Evolutionary conservation across 2,329 filamentous ascomycete species (phyloP).

Genomic region (Phialemoniopsis sp.): DNA sequence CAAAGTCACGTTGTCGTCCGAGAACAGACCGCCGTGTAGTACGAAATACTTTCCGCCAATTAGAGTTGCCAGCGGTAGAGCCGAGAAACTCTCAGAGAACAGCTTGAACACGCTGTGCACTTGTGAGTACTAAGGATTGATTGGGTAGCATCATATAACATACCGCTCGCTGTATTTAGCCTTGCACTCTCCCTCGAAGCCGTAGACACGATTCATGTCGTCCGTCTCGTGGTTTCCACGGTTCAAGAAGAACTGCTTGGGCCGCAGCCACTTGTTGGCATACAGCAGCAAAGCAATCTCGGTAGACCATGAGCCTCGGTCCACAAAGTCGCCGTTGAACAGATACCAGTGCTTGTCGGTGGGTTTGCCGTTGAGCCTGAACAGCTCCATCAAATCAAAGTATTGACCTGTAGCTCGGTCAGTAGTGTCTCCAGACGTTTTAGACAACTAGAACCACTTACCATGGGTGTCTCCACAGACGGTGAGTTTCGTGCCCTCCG

Average conservation of each 20-base stretch:
- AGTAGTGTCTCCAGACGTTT: too few relatives aligned
- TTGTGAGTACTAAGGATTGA: conserved; percentile 9
- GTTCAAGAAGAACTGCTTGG: conserved; percentile 88
- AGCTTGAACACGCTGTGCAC: conserved; percentile 75
- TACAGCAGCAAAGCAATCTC: conserved; percentile 93
- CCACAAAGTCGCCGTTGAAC: conserved; percentile 98
- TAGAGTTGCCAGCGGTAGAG: conserved; percentile 84
- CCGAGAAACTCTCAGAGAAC: conserved; percentile 97
- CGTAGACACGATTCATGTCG: conserved; percentile 98
- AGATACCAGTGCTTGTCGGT: conserved; percentile 86
- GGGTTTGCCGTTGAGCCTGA: conserved; percentile 83
- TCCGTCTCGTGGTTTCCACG: conserved; percentile 98
- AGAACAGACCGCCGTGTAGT: conserved; percentile 92
- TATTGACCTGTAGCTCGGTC: conserved; percentile 68
- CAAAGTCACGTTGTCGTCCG: conserved; percentile 85
- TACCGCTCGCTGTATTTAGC: conserved; percentile 90
- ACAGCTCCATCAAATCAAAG: conserved; percentile 95
- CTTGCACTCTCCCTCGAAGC: conserved; percentile 97
- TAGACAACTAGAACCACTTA: conserved; percentile 24
- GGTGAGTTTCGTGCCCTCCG: conserved; percentile 74
- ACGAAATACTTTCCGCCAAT: conserved; percentile 89
- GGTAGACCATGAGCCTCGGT: conserved; percentile 96
- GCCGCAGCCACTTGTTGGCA: conserved; percentile 93
- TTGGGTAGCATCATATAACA: conserved; percentile 9
- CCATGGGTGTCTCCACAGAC: conserved; percentile 98